Evolutionary conservation across 2,329 filamentous ascomycete species (phyloP).

Genomic region (Fonsecaea multimorphosa): DNA sequence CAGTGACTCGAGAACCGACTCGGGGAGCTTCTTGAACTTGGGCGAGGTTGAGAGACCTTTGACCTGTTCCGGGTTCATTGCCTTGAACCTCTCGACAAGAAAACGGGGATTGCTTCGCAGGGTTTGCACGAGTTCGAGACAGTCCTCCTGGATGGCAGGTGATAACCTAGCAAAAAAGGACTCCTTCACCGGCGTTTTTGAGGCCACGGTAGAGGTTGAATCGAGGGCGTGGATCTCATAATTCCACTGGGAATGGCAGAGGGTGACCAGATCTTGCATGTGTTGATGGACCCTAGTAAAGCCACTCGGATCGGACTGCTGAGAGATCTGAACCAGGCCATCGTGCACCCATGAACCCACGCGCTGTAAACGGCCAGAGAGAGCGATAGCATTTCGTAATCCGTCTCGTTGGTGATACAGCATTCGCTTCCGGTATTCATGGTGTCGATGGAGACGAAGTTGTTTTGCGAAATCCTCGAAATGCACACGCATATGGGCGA

Average conservation of each 20-base stretch:
- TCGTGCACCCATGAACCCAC: constrained; percentile 51
- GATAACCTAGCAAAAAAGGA: constrained; percentile 70
- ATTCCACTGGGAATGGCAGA: constrained; percentile 46
- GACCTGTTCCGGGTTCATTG: constrained; percentile 76
- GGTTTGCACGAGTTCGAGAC: constrained; percentile 79
- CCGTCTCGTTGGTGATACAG: constrained; percentile 50
- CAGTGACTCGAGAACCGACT: constrained; percentile 79
- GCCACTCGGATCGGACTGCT: constrained; percentile 52
- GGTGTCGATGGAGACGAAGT: constrained; percentile 51
- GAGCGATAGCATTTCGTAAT: constrained; percentile 51
- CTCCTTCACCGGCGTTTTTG: constrained; percentile 33
- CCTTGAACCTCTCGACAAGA: constrained; percentile 79
- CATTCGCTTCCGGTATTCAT: constrained; percentile 49
- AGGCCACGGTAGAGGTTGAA: constrained; percentile 27
- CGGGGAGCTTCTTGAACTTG: constrained; percentile 77
- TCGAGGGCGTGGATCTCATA: constrained; percentile 46
- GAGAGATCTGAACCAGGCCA: constrained; percentile 53
- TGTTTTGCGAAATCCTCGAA: constrained; percentile 54
- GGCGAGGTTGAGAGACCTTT: constrained; percentile 78
- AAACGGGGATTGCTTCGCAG: constrained; percentile 88
- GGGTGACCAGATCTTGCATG: constrained; percentile 52
- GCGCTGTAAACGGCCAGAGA: constrained; percentile 52
- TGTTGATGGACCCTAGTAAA: constrained; percentile 54
- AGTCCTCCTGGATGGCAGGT: constrained; percentile 72
- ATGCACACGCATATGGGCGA: constrained; percentile 42